These are phyloP conservation scores for Phragmites australis DNA, from an alignment of 176 grass and related monocot species.

Conservation along the genomic window DNA sequence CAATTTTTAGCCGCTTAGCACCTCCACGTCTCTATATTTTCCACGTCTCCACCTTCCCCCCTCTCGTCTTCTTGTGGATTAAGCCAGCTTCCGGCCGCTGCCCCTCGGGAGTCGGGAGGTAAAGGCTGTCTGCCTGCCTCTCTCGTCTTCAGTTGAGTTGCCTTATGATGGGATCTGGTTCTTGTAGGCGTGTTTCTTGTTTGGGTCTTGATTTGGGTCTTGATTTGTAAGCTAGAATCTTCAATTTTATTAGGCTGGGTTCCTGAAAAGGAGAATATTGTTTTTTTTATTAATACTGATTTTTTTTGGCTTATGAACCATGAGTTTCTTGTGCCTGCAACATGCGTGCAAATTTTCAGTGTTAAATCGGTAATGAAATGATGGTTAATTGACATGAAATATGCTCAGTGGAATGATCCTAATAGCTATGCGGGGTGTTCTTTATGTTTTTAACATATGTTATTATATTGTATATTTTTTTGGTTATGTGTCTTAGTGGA, in stretches of 20 bases:
- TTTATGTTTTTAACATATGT: no score
- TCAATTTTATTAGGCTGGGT: not conserved
- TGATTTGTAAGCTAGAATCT: not conserved
- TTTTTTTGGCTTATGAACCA: no score
- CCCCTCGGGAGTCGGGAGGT: not conserved
- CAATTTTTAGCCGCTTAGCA: constrained; percentile 28
- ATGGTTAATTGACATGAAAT: not conserved
- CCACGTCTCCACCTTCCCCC: not conserved
- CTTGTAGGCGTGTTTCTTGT: not conserved
- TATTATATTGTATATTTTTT: no score
- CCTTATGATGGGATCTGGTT: not conserved
- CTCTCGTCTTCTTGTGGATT: not conserved
- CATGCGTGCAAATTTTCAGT: not conserved
- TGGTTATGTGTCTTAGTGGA: not conserved
- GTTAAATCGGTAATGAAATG: not conserved
- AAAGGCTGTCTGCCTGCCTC: not conserved
- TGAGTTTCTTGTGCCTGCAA: not conserved
- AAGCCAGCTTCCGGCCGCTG: constrained; percentile 13
- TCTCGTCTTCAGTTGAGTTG: not conserved
- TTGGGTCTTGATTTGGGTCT: not conserved
- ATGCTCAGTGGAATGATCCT: not conserved
- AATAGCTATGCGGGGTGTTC: not conserved
- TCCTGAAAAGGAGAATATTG: not conserved
- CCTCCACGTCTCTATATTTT: constrained; percentile 35
- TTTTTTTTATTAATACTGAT: not conserved